Conservation (phyloP, 2,329 filamentous ascomycete species). For the Fusarium staphyleae region DNA sequence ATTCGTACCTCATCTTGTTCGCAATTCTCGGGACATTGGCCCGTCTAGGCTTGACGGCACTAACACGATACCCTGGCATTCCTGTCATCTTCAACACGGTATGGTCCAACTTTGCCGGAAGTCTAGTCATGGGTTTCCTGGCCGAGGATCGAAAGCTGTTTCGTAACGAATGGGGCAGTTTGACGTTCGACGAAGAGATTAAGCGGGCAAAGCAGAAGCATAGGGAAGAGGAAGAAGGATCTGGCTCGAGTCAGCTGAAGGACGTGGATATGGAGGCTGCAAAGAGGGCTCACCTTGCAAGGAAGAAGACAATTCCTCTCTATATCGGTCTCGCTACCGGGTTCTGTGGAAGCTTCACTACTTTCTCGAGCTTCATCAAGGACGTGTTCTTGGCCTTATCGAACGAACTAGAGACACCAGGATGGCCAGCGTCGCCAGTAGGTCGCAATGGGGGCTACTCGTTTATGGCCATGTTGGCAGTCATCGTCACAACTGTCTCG, state of each 20-base stretch:
- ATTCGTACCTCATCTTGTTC: slow-evolving; percentile 86
- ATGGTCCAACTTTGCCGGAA: slow-evolving; percentile 89
- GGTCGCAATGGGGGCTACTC: slow-evolving; percentile 76
- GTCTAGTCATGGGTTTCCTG: slow-evolving; percentile 85
- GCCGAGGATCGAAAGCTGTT: slow-evolving; percentile 81
- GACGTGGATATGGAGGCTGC: slow-evolving; percentile 51
- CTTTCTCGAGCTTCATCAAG: slow-evolving; percentile 84
- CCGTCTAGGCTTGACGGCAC: slow-evolving; percentile 77
- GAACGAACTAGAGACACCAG: slow-evolving; percentile 66
- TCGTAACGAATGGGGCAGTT: slow-evolving; percentile 67
- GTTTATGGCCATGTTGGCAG: slow-evolving; percentile 79
- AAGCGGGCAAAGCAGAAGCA: slow-evolving; percentile 43
- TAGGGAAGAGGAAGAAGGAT: slow-evolving; percentile 49
- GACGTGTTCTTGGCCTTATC: slow-evolving; percentile 81
- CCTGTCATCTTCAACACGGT: slow-evolving; percentile 77
- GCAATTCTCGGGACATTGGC: slow-evolving; percentile 85
- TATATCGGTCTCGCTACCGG: slow-evolving; percentile 88
- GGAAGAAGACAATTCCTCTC: slow-evolving; percentile 86
- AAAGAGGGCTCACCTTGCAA: slow-evolving; percentile 65
- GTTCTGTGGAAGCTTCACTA: slow-evolving; percentile 89
- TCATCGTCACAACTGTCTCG: slow-evolving; percentile 75
- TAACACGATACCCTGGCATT: slow-evolving; percentile 80
- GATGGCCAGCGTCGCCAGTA: slow-evolving; percentile 47
- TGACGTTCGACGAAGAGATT: slow-evolving; percentile 49
- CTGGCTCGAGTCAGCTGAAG: slow-evolving; percentile 18